A percentile compares a stretch with the other conserved stretches of the same genome.
phyloP scores from a whole-genome alignment of 2,329 filamentous ascomycete genomes.

The Colletotrichum costaricense region DNA sequence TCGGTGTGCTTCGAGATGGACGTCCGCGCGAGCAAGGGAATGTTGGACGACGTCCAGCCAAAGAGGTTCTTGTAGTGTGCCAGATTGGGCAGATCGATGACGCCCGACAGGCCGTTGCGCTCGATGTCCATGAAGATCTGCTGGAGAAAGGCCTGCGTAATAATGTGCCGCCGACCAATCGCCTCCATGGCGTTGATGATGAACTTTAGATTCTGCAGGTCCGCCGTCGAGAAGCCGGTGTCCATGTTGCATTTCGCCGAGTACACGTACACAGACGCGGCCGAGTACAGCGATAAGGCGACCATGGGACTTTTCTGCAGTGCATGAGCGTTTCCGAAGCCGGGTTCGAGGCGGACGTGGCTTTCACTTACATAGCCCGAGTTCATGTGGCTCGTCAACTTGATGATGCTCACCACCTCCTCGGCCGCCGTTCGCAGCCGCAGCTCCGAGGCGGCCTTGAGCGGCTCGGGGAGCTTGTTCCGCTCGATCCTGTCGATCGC shows the following conservation, averaged over 20 bases:
- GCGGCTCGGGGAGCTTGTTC: slow-evolving; percentile 71
- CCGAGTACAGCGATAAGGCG: slow-evolving; percentile 86
- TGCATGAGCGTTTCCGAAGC: slow-evolving; percentile 18
- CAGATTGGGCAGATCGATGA: slow-evolving; percentile 50
- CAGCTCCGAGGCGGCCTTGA: slow-evolving; percentile 77
- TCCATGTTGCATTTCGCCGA: slow-evolving; percentile 76
- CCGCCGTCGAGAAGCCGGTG: slow-evolving; percentile 63
- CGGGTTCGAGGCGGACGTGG: not conserved
- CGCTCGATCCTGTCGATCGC: slow-evolving; percentile 86
- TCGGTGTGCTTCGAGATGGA: slow-evolving; percentile 54
- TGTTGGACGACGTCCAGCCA: slow-evolving; percentile 47
- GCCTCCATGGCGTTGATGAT: slow-evolving; percentile 82
- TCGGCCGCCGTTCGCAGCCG: slow-evolving; percentile 83
- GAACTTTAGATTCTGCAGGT: slow-evolving; percentile 73
- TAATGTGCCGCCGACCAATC: slow-evolving; percentile 77
- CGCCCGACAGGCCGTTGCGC: slow-evolving; percentile 52
- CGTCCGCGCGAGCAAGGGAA: slow-evolving; percentile 61
- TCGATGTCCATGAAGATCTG: slow-evolving; percentile 88
- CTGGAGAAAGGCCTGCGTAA: slow-evolving; percentile 86
- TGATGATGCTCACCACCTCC: slow-evolving; percentile 87
- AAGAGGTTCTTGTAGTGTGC: slow-evolving; percentile 46
- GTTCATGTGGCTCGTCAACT: slow-evolving; percentile 78
- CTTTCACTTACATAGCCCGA: slow-evolving; percentile 69
- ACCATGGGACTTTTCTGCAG: slow-evolving; percentile 79
- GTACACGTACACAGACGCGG: slow-evolving; percentile 85